Base-by-base conservation (phyloP, 1,284 basidiomycete species). In the Pterulicium gracile region DNA sequence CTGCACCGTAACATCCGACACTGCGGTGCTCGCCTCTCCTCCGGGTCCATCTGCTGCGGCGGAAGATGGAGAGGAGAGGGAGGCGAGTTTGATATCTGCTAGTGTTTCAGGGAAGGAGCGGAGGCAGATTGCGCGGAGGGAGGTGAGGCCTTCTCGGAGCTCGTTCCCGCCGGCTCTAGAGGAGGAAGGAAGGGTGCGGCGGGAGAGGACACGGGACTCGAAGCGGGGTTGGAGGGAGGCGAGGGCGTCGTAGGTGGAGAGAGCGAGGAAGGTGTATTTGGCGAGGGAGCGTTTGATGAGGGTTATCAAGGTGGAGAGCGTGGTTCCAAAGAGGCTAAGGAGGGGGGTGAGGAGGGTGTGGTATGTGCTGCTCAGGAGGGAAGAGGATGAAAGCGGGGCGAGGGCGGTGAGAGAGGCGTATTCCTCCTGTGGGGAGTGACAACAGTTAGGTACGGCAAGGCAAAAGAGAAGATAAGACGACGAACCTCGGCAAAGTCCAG, bases 241-340 rank as follows among this genome's bases (percentile, higher is more conserved):
- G 22, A 88, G 61, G 3, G 73, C 65, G 32, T 77, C 71, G 54
- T 81, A 82, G 0, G 77, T 69, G 1, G 81, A 73, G 1, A 91
- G 70, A 0, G 86, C 88, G 21, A 92, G 78, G 62, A 93, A 87
- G 2, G 79, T 78, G 57, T 90, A 81, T 61, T 84, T 86, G 60
- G 87, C 81, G n/a, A 92, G 69, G 2, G 85, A 81, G 51, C 82
- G 82, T 61, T 92, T 88, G 61, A 85, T 78, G 15, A 86, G 70
- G 14, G 75, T 66, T 17, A 77, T 74, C 34, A 90, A 67, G 3
- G 79, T 76, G 0, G 70, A 70, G 2, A 86, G 62, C 0, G 79
- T 79, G 13, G 70, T 68, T 39, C 68, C 73, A 61, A 88, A 81
- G 4, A 86, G 67, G 3, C 63, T 64, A 14, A 81, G 63, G 19